A percentile compares a stretch with the other conserved stretches of the same genome.
These are phyloP conservation scores for Scutellaria baicalensis DNA, from an alignment of 257 asterid species.

Conservation along the genomic window DNA sequence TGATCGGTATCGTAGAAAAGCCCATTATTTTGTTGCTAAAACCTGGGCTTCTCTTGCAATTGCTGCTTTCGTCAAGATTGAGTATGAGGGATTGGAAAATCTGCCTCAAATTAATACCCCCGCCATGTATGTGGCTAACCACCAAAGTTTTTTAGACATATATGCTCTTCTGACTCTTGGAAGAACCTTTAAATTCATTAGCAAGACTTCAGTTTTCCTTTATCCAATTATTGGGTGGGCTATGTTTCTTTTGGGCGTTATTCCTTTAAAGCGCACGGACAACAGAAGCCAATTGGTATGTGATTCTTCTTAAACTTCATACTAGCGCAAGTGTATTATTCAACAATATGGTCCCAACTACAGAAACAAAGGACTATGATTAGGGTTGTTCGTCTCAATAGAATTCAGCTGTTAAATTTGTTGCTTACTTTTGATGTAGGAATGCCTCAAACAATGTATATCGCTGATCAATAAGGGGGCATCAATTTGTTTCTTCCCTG, in stretches of 20 bases:
- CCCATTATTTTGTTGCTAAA: conserved; percentile 70
- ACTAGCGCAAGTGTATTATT: not conserved
- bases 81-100: conserved; percentile 78
- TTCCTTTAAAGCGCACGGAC: conserved; percentile 96
- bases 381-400: not conserved
- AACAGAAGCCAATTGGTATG: conserved; percentile 86
- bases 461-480: conserved; percentile 83
- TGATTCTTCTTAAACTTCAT: conserved; percentile 11
- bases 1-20: conserved; percentile 73
- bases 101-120: conserved; percentile 67
- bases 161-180: conserved; percentile 86
- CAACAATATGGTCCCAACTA: not conserved
- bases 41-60: conserved; percentile 66
- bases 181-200: conserved; percentile 86
- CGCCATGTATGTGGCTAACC: conserved; percentile 93
- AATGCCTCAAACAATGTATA: conserved; percentile 82
- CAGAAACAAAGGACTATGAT: not conserved
- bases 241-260: conserved; percentile 80
- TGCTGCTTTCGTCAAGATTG: conserved; percentile 68
- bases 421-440: conserved; percentile 36
- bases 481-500: conserved; percentile 92
- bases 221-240: conserved; percentile 97
- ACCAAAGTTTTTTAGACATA: conserved; percentile 94
- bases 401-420: conserved; percentile 4
- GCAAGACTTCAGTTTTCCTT: conserved; percentile 89